A percentile compares a stretch with the other conserved stretches of the same genome.
Evolutionary conservation across 1,284 basidiomycete species (phyloP).

Genomic region (Leucoagaricus sp.): DNA sequence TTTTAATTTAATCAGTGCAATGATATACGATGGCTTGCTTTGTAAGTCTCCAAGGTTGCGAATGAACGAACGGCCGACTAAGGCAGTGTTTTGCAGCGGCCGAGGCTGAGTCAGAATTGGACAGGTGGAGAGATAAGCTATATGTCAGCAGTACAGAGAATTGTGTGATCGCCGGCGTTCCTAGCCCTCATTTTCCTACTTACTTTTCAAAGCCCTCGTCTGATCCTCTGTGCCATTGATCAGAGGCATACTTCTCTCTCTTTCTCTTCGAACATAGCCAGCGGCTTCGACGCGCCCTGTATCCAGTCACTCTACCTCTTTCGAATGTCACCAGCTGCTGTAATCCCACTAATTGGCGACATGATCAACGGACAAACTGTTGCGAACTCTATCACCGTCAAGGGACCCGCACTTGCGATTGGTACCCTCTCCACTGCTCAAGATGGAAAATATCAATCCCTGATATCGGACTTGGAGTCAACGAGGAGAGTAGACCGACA

Average conservation of each 20-base stretch:
- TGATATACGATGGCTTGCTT: constrained; percentile 5
- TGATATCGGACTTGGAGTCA: constrained; percentile 59
- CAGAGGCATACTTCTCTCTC: not conserved
- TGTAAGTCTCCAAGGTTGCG: not conserved
- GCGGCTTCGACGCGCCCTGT: not conserved
- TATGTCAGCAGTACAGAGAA: not conserved
- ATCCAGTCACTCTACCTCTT: not conserved
- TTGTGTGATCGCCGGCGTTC: constrained; percentile 3
- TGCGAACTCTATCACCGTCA: constrained; percentile 27
- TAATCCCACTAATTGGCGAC: constrained; percentile 32
- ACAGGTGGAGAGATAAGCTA: not conserved
- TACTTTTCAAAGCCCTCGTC: not conserved
- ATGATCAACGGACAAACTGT: constrained; percentile 17
- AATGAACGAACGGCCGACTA: not conserved
- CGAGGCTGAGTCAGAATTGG: not conserved
- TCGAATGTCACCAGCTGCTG: constrained; percentile 63
- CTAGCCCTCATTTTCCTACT: not conserved
- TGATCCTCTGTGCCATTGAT: not conserved
- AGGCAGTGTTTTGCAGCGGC: not conserved
- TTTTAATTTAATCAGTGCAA: constrained; percentile 13
- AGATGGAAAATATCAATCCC: constrained; percentile 72
- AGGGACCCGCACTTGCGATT: constrained; percentile 61
- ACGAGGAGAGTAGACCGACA: constrained; percentile 64
- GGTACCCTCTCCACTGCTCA: constrained; percentile 75
- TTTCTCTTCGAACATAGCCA: constrained; percentile 9